Evolutionary conservation across 257 asterid genomes (phyloP).

Genomic region (Salvia rosmarinus): DNA sequence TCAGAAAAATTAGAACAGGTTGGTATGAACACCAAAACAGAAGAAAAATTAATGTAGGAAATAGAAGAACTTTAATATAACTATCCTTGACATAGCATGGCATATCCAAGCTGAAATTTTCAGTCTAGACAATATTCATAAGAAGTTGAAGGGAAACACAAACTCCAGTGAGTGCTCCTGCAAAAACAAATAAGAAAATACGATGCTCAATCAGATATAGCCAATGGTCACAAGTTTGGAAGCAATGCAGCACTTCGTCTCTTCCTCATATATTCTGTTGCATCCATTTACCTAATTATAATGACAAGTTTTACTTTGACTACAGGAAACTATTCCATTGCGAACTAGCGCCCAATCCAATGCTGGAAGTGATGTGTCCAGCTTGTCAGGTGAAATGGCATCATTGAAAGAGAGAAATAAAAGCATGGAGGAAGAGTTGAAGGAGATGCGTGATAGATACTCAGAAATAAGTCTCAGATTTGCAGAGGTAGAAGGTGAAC

Average conservation of each 20-base stretch:
- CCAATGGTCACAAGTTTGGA: conserved; percentile 18
- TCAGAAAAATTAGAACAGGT: conserved; percentile 28
- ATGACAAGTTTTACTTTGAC: conserved; percentile 27
- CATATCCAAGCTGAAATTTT: conserved; percentile 21
- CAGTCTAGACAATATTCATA: conserved; percentile 14
- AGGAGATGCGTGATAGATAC: conserved; percentile 87
- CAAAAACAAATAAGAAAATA: conserved; percentile 8
- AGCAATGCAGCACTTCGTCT: neutral
- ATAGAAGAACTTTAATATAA: conserved; percentile 1
- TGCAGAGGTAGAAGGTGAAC: conserved; percentile 98
- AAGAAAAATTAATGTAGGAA: neutral
- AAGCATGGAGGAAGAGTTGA: conserved; percentile 72
- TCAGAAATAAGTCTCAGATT: conserved; percentile 94
- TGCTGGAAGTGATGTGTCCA: conserved; percentile 46
- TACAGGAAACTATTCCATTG: conserved; percentile 48
- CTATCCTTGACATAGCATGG: conserved; percentile 16
- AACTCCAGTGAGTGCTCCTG: conserved; percentile 10
- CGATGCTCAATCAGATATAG: conserved; percentile 9
- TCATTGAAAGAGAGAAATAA: conserved; percentile 70
- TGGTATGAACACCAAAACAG: conserved; percentile 18
- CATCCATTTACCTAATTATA: conserved; percentile 26
- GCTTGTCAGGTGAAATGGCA: conserved; percentile 57
- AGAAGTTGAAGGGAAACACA: neutral
- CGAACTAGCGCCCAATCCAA: conserved; percentile 40
- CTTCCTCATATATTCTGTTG: conserved; percentile 18